Percentiles rank a stretch among this genome's conserved stretches.
phyloP scores from a whole-genome alignment of 2,329 filamentous ascomycete species.

The Ceratocystis eucalypticola region DNA sequence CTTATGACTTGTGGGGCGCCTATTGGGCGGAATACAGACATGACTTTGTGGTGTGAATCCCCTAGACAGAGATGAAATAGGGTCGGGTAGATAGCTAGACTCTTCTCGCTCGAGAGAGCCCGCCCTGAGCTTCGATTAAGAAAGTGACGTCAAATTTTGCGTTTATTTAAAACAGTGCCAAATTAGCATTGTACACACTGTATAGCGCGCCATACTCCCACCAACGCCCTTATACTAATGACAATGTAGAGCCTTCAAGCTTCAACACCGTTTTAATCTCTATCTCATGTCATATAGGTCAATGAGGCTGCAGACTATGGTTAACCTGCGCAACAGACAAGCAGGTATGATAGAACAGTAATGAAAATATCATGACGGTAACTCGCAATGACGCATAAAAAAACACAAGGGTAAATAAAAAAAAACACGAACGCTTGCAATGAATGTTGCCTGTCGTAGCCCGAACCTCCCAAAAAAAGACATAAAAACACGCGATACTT shows the following conservation, averaged over 20 bases:
- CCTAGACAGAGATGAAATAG: not conserved
- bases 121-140: not conserved
- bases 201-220: not conserved
- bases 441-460: not conserved
- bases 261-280: not conserved
- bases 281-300: not conserved
- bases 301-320: not conserved
- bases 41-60: not conserved
- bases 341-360: not conserved
- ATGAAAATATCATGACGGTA: conserved; percentile 1
- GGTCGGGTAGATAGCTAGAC: too few relatives aligned
- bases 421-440: conserved; percentile 2
- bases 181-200: not conserved
- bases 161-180: not conserved
- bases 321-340: not conserved
- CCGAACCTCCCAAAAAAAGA: conserved; percentile 6
- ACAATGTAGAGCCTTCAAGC: too few relatives aligned
- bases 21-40: not conserved
- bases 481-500: not conserved
- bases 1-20: not conserved
- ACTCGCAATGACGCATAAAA: not conserved
- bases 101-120: too few relatives aligned
- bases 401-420: not conserved
- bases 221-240: not conserved
- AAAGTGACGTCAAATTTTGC: conserved; percentile 5